Evolutionary conservation across 306 rosid genomes (phyloP), one percentile per base, ranked within the genome.

Genomic region (Malus fusca): DNA sequence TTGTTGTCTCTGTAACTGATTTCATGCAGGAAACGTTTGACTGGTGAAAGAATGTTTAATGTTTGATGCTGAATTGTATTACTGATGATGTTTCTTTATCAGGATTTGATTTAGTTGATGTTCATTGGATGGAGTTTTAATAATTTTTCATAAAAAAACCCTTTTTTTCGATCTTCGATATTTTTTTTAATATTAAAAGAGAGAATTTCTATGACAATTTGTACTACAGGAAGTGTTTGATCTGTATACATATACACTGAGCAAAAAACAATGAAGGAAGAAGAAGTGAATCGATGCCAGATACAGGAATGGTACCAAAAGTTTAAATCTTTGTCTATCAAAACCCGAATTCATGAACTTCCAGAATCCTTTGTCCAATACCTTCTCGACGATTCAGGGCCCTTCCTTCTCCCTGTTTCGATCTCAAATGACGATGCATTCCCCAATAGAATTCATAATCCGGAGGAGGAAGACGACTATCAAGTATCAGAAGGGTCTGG

Each of bases 231-330:
- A 44, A 48, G 12, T 6, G 8, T 61, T 37, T 18, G 66, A 28
- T 63, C n/a, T 55, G 42, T 6, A 37, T 37, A 37, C 42, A 37
- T 37, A 48, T 43, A 72, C 59, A 71, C 48, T 12, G 25, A 68
- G 12, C 21, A 64, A 18, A 31, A 0, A 26, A 58, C 18, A 55
- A 93, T 93, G 96, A 83, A 84, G 84, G 84, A 72, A 73, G 90
- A 87, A 71, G 93, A 89, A 77, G 85, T 89, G 40, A 84, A 91
- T 53, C 80, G 63, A 70, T 93, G 95, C 77, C 91, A 90, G 78
- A 89, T 91, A 76, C 95, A 89, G 28, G 89, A 90, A 82, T 93
- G 93, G 97, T 88, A 89, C 71, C 97, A 96, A 2, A 89, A 86
- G 37, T 91, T 88, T 72, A 88, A 88, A 70, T 80, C 91, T 2